A percentile compares a stretch with the other conserved stretches of the same genome.
phyloP scores from a whole-genome alignment of 2,329 filamentous ascomycete species.

The Sordariomycetes sp. region DNA sequence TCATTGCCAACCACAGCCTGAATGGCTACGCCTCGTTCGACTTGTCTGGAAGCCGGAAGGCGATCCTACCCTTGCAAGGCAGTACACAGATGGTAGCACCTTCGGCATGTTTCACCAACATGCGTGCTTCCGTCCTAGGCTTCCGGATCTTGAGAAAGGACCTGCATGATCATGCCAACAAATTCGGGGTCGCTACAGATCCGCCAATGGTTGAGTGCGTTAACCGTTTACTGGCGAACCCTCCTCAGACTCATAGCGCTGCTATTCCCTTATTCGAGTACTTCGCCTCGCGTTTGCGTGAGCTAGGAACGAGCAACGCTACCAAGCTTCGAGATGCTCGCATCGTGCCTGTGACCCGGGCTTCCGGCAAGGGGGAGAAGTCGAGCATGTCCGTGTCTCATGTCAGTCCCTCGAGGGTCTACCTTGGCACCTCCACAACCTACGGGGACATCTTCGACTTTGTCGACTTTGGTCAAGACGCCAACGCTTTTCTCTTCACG shows the following conservation, averaged over 20 bases:
- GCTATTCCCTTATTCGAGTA: constrained; percentile 74
- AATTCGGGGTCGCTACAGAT: constrained; percentile 79
- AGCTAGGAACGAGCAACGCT: constrained; percentile 56
- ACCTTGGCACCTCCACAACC: constrained; percentile 59
- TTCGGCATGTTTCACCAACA: constrained; percentile 73
- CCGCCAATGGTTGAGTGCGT: constrained; percentile 73
- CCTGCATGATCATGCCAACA: constrained; percentile 69
- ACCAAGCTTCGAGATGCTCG: constrained; percentile 52
- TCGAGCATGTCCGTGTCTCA: constrained; percentile 16
- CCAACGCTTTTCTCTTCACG: constrained; percentile 79
- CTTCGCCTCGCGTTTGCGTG: constrained; percentile 66
- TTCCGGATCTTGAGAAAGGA: constrained; percentile 71
- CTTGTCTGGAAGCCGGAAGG: constrained; percentile 41
- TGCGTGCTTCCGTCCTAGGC: constrained; percentile 64
- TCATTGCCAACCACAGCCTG: constrained; percentile 67
- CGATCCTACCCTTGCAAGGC: constrained; percentile 67
- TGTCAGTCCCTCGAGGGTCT: constrained; percentile 65
- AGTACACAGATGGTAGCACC: constrained; percentile 62
- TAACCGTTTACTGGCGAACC: constrained; percentile 59
- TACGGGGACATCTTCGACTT: constrained; percentile 95
- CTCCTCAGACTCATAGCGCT: constrained; percentile 56
- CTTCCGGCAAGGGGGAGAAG: constrained; percentile 30
- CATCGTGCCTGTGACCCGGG: constrained; percentile 60
- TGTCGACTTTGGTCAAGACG: constrained; percentile 82
- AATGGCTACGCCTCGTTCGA: constrained; percentile 66